Evolutionary conservation across 345 rosid genomes (phyloP), one percentile per base, ranked within the genome.

Genomic region (Pistacia atlantica): DNA sequence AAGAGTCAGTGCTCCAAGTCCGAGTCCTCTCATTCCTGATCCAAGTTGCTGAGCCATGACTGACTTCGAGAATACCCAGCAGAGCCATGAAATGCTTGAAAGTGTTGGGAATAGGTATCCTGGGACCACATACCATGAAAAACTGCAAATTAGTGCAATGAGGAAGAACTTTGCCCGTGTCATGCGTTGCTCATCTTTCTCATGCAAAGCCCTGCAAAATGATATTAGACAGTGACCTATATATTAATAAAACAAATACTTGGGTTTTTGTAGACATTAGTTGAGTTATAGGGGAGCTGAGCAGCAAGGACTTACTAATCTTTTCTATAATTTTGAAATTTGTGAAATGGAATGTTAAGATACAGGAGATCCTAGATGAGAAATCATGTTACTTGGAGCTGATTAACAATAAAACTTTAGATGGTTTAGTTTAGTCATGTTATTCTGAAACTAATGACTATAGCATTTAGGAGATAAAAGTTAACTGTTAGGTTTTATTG

Each of bases 1-100:
- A 0, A 95, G 94, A 16, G 97, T 85, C 11, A 93, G 8, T 76
- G 97, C 97, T 51, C 97, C 97, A 10, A 95, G 80, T 38, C 98
- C 97, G 2, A 93, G 92, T 22, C 97, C 98, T 42, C 73, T 81
- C 91, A 90, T 89, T 49, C 98, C 98, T 0, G 98, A 91, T 69
- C 98, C 98, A 8, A 93, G 70, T 73, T 95, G 97, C 73, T 95
- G 97, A 51, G 97, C 93, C 0, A 97, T 91, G 73, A 88, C 90
- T 14, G 97, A 95, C 78, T 86, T 86, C 49, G 97, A 81, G 79
- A 91, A 93, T 38, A 74, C 89, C 97, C 97, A 95, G 84, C 97
- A 91, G 31, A 93, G 49, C 97, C 97, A 95, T 64, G 97, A 95
- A 78, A 95, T 85, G 85, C 86, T 91, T 52, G 93, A 77, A 51